Base-by-base conservation (phyloP, 768 basidiomycete genomes). In the Boletus huronensis region DNA sequence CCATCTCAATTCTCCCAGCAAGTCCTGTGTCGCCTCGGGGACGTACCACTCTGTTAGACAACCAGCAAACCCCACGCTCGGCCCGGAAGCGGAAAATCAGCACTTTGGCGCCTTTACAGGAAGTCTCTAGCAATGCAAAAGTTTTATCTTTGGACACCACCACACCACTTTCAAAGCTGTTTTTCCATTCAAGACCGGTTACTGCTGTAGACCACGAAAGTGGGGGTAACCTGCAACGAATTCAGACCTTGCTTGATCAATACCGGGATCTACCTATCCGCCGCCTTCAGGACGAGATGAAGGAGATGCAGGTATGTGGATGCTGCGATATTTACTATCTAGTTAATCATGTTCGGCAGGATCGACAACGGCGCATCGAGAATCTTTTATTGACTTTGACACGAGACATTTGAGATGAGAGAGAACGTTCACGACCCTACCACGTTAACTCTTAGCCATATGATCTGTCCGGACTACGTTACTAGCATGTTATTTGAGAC, bases 331-430 rank as follows among this genome's bases (percentile, higher is more conserved):
- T 42, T 32, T 10, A 46, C 45, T 16, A 16, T 43, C 44, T 25
- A n/a, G n/a, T 32, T 61, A 14, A 58, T 48, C 11, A 19, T 44
- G 14, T 28, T 48, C 55, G 28, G 13, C 57, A 86, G 83, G 82
- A 88, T 53, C 84, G 87, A 43, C 89, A 91, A 72, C 82, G 83
- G 17, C 80, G 89, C 35, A 92, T 92, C 57, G 89, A 92, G 69
- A 80, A 79, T 48, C 72, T 92, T 40, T 60, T 92, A 39, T 65
- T 90, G 48, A 80, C 80, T 70, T 75, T 92, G 56, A 88, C 88
- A 7, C 75, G 85, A 41, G 82, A 82, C 0, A 82, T 83, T 82
- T 74, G 85, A 55, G 81, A 72, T 53, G 72, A 73, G 40, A 44
- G 41, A 6, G 42, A 17, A 26, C 11, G 14, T 44, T 46, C 35